phyloP scores from a whole-genome alignment of 225 moss, liverwort and hornwort species.

The Pleurozium schreberi region DNA sequence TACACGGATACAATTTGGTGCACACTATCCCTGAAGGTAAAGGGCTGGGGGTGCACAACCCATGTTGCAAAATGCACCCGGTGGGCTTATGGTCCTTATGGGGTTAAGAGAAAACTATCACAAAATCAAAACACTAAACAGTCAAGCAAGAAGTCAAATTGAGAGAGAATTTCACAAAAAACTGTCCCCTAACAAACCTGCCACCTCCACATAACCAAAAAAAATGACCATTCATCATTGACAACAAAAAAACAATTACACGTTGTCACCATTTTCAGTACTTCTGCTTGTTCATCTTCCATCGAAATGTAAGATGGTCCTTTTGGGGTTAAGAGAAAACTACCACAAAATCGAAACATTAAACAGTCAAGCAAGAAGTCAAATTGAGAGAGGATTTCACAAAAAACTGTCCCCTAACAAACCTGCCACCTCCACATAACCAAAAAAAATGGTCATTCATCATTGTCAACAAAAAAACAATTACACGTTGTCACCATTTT shows the following conservation, averaged over 20 bases:
- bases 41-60: too few species aligned
- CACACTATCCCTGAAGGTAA: too few species aligned
- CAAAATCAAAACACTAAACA: neutral
- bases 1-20: too few species aligned
- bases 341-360: neutral
- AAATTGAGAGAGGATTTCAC: neutral
- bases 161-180: neutral
- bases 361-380: neutral
- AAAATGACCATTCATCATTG: neutral
- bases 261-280: neutral
- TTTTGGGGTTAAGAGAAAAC: neutral
- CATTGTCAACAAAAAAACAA: neutral
- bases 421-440: neutral
- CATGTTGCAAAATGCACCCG: too few species aligned
- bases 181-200: neutral
- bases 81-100: too few species aligned
- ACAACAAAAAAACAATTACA: neutral
- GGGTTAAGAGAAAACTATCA: neutral
- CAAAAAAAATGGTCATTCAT: neutral
- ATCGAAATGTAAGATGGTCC: neutral
- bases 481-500: neutral
- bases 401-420: neutral
- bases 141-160: neutral
- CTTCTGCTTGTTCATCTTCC: neutral
- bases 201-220: neutral